These are phyloP conservation scores for Canavalia ensiformis DNA, from an alignment of 306 rosid genomes.

Conservation along the genomic window DNA sequence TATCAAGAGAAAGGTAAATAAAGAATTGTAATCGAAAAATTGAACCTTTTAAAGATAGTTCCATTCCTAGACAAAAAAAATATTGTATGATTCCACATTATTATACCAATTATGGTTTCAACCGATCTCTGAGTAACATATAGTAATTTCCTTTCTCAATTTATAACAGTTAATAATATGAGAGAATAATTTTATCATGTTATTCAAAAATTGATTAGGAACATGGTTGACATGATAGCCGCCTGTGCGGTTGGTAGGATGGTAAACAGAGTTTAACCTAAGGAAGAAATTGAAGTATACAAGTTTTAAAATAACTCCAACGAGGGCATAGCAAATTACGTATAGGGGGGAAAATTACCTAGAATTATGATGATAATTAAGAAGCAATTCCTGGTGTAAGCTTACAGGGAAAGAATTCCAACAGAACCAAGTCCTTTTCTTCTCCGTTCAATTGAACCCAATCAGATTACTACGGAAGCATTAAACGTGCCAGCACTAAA, in stretches of 20 bases:
- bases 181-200: too few species aligned
- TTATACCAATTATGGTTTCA: too few species aligned
- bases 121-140: too few species aligned
- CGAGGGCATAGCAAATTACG: neutral
- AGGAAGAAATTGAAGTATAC: neutral
- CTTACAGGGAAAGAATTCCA: conserved; percentile 36
- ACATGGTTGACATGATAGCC: too few species aligned
- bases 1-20: neutral
- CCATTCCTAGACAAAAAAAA: neutral
- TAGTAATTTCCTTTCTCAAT: too few species aligned
- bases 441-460: neutral
- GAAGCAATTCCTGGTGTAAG: conserved; percentile 43
- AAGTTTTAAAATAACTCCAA: neutral
- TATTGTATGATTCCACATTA: too few species aligned
- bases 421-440: neutral
- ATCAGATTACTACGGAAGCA: conserved; percentile 18
- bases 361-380: neutral
- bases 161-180: too few species aligned
- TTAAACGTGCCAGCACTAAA: neutral
- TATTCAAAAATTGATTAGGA: too few species aligned
- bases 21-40: neutral
- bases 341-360: conserved; percentile 45
- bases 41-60: neutral
- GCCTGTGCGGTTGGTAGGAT: too few species aligned
- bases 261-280: too few species aligned